These are phyloP conservation scores for Clavulina sp. DNA, from an alignment of 768 basidiomycete species.

Conservation along the genomic window DNA sequence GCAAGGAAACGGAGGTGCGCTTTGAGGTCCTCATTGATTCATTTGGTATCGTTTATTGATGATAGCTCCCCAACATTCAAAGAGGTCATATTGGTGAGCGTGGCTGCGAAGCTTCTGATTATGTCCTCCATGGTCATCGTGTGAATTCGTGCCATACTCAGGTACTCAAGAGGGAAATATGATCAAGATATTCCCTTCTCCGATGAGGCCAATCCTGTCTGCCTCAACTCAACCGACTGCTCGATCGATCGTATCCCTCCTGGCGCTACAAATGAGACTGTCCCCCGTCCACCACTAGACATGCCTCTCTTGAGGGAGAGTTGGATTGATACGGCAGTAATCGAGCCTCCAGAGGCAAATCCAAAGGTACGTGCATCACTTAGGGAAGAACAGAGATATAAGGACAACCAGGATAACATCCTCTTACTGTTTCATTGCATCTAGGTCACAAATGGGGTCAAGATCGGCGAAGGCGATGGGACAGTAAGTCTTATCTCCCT, in stretches of 20 bases:
- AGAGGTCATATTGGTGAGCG: conserved; percentile 76
- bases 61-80: background rate
- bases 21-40: background rate
- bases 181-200: conserved; percentile 41
- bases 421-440: background rate
- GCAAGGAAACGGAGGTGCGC: conserved; percentile 81
- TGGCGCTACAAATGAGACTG: conserved; percentile 15
- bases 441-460: conserved; percentile 70
- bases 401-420: conserved; percentile 11
- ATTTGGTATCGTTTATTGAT: conserved; percentile 2
- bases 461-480: conserved; percentile 90
- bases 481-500: conserved; percentile 73
- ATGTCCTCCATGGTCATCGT: background rate
- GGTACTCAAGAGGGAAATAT: conserved; percentile 57
- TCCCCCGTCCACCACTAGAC: conserved; percentile 30
- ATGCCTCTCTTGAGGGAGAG: conserved; percentile 38
- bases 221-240: conserved; percentile 32
- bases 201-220: conserved; percentile 29
- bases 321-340: conserved; percentile 75
- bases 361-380: conserved; percentile 34
- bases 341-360: conserved; percentile 33
- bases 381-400: background rate
- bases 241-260: conserved; percentile 6
- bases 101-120: background rate
- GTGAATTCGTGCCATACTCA: conserved; percentile 17